phyloP scores from a whole-genome alignment of 495 filamentous ascomycete species.

The Neurospora sp. region DNA sequence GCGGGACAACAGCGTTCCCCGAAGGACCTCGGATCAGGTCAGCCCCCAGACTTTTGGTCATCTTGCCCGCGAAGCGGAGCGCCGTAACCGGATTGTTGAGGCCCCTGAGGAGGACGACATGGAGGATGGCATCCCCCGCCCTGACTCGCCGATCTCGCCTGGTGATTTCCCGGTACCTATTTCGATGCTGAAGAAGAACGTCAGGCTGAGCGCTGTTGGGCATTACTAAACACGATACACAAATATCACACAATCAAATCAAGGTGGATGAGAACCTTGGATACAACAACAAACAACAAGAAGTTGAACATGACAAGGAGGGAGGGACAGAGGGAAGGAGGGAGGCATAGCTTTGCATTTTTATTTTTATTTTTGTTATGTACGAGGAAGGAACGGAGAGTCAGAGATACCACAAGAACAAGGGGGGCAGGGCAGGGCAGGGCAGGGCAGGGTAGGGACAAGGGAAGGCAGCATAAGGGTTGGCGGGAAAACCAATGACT shows the following conservation, averaged over 20 bases:
- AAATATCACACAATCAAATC: background rate
- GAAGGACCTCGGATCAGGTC: slow-evolving; percentile 3
- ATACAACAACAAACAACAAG: background rate
- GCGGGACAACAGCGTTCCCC: slow-evolving; percentile 3
- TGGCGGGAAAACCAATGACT: background rate
- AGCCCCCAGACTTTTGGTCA: slow-evolving; percentile 1
- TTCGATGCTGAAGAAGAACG: slow-evolving; percentile 33
- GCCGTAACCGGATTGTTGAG: slow-evolving; percentile 14
- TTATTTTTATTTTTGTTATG: background rate
- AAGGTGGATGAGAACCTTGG: background rate
- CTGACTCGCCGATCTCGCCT: slow-evolving; percentile 30
- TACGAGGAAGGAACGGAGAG: background rate
- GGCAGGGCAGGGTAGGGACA: background rate
- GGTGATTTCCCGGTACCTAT: slow-evolving; percentile 17
- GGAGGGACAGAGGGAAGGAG: background rate
- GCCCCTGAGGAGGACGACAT: slow-evolving; percentile 14
- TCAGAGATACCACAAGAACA: background rate
- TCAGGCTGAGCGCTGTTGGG: slow-evolving; percentile 38
- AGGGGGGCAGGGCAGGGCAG: background rate
- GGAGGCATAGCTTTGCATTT: slow-evolving; percentile 3
- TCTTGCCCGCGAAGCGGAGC: slow-evolving; percentile 4
- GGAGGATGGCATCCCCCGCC: slow-evolving; percentile 16
- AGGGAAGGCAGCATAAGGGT: background rate
- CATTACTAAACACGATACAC: slow-evolving; percentile 10
- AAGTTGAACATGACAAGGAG: background rate